phyloP scores from a whole-genome alignment of 352 stramenopile genomes.

The Phytophthora sp. region DNA sequence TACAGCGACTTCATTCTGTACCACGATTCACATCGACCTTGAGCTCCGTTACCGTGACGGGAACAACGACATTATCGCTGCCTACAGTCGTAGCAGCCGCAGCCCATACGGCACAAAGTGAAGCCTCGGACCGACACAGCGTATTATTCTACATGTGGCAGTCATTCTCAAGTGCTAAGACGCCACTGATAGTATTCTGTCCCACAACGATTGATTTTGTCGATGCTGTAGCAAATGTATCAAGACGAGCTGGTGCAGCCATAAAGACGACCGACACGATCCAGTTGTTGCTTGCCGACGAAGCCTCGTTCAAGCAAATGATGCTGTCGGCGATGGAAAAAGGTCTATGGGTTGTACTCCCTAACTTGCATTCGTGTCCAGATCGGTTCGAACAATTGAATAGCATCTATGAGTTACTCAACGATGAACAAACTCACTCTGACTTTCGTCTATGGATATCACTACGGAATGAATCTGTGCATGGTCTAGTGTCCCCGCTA shows the following conservation, averaged over 20 bases:
- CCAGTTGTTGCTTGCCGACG: conserved; percentile 20
- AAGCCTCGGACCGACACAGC: conserved; percentile 15
- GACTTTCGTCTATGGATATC: conserved; percentile 78
- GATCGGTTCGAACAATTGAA: conserved; percentile 32
- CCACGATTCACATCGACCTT: background rate
- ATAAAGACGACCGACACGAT: conserved; percentile 36
- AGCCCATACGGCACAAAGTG: conserved; percentile 11
- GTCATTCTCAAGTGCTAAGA: conserved; percentile 41
- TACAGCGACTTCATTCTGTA: conserved; percentile 25
- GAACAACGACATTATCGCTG: conserved; percentile 11
- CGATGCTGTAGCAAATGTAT: conserved; percentile 38
- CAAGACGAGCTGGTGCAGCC: conserved; percentile 38
- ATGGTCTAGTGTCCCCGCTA: too few species aligned
- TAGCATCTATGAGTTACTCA: conserved; percentile 40
- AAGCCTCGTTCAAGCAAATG: conserved; percentile 40
- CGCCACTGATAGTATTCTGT: conserved; percentile 43
- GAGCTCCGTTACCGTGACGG: background rate
- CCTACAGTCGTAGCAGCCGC: conserved; percentile 26
- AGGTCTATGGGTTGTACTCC: conserved; percentile 61
- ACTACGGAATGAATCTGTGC: background rate
- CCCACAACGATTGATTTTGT: conserved; percentile 44
- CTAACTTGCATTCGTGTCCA: conserved; percentile 39
- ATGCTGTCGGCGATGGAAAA: conserved; percentile 52
- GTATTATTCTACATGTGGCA: conserved; percentile 44
- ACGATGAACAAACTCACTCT: conserved; percentile 41